Conservation (phyloP, 352 stramenopile genomes). For the Globisporangium paroecandrum region DNA sequence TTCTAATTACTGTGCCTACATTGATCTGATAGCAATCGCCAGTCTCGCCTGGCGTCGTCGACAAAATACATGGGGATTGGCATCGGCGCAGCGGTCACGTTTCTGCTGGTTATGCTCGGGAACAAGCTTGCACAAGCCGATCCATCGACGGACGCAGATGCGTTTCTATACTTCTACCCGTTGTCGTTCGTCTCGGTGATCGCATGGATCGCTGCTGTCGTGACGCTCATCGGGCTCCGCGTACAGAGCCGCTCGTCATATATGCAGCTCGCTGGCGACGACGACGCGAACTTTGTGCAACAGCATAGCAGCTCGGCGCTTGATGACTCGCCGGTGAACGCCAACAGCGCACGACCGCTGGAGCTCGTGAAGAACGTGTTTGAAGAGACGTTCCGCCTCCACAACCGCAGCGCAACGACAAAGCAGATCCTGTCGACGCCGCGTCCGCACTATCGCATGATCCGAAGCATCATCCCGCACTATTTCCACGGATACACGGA, state of each 20-base stretch:
- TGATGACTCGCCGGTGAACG: slow-evolving; percentile 26
- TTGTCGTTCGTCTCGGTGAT: slow-evolving; percentile 73
- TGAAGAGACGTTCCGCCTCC: slow-evolving; percentile 55
- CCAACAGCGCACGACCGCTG: slow-evolving; percentile 28
- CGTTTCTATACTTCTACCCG: slow-evolving; percentile 71
- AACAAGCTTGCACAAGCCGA: slow-evolving; percentile 48
- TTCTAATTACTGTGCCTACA: not conserved
- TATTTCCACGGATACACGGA: slow-evolving; percentile 77
- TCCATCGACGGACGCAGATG: slow-evolving; percentile 31
- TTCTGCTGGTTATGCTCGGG: slow-evolving; percentile 44
- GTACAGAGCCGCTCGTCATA: slow-evolving; percentile 63
- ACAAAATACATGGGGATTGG: slow-evolving; percentile 68
- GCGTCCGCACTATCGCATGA: slow-evolving; percentile 67
- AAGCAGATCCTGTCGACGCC: slow-evolving; percentile 49
- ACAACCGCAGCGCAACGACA: slow-evolving; percentile 27
- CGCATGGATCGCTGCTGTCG: slow-evolving; percentile 60
- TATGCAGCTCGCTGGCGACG: slow-evolving; percentile 54
- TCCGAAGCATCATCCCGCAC: slow-evolving; percentile 67
- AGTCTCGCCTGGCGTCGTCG: slow-evolving; percentile 56
- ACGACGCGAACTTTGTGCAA: slow-evolving; percentile 52
- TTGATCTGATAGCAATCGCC: slow-evolving; percentile 38
- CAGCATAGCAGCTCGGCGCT: slow-evolving; percentile 27
- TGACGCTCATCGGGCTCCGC: slow-evolving; percentile 63
- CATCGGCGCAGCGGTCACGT: slow-evolving; percentile 47
- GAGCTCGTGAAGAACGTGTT: slow-evolving; percentile 66